phyloP scores from a whole-genome alignment of 2,329 filamentous ascomycete species.

The Pseudogymnoascus destructans region DNA sequence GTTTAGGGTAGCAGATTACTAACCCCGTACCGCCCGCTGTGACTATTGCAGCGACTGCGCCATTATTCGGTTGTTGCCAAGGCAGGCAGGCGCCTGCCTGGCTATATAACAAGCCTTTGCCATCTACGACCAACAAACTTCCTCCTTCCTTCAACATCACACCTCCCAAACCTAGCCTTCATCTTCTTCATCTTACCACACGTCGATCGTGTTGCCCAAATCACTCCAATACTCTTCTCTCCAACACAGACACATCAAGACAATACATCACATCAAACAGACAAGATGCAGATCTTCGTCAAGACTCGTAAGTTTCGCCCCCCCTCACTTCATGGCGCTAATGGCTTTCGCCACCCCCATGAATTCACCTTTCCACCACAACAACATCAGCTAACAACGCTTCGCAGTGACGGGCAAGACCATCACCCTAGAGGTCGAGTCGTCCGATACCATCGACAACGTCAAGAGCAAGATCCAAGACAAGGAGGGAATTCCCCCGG shows the following conservation, averaged over 20 bases:
- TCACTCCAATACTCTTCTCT: slow-evolving; percentile 11
- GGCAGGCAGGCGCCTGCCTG: slow-evolving; percentile 11
- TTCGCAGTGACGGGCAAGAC: slow-evolving; percentile 79
- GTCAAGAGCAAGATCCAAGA: slow-evolving; percentile 97
- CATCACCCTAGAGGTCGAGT: slow-evolving; percentile 83
- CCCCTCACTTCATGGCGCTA: slow-evolving; percentile 21
- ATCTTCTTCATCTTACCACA: neutral
- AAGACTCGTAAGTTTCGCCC: slow-evolving; percentile 68
- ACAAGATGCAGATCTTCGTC: slow-evolving; percentile 88
- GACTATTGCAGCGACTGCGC: neutral
- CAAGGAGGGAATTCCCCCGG: slow-evolving; percentile 92
- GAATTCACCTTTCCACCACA: slow-evolving; percentile 48
- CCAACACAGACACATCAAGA: slow-evolving; percentile 9
- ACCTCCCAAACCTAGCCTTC: neutral
- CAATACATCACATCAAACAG: slow-evolving; percentile 10
- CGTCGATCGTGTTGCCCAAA: slow-evolving; percentile 11
- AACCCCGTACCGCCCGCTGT: neutral
- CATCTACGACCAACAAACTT: slow-evolving; percentile 10
- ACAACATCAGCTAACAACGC: slow-evolving; percentile 53
- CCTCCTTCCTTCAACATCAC: slow-evolving; percentile 11
- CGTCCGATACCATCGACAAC: slow-evolving; percentile 85
- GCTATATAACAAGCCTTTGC: slow-evolving; percentile 13
- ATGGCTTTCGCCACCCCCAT: slow-evolving; percentile 16
- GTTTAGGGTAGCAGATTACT: neutral
- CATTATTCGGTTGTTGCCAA: slow-evolving; percentile 2